phyloP scores from a whole-genome alignment of 768 basidiomycete species.

The Russula vinacea region DNA sequence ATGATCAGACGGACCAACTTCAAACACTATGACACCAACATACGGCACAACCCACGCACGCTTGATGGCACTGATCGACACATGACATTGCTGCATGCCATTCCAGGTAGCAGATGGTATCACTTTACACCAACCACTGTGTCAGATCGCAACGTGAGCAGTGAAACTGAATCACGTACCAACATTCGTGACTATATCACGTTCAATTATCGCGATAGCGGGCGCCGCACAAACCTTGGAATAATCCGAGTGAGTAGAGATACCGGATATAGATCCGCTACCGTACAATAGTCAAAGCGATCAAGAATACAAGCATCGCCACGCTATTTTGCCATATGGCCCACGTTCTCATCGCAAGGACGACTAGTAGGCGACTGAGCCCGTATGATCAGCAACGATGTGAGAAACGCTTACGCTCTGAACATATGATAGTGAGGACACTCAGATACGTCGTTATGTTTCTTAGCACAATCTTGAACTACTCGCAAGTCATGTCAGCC shows the following conservation, averaged over 20 bases:
- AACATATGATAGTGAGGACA: background rate
- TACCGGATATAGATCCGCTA: background rate
- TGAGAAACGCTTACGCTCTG: slow-evolving; percentile 15
- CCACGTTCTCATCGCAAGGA: slow-evolving; percentile 35
- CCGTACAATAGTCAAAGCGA: slow-evolving; percentile 3
- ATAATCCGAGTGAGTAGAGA: background rate
- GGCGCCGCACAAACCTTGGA: slow-evolving; percentile 11
- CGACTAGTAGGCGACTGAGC: slow-evolving; percentile 24
- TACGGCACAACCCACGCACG: slow-evolving; percentile 14
- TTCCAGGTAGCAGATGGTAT: background rate
- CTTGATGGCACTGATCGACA: background rate
- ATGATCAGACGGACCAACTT: slow-evolving; percentile 16
- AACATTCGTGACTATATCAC: background rate
- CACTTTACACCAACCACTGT: background rate
- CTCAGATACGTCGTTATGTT: slow-evolving; percentile 7
- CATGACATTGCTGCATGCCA: slow-evolving; percentile 2
- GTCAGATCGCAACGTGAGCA: background rate
- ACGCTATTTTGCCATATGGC: slow-evolving; percentile 34
- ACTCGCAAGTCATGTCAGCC: background rate
- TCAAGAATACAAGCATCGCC: slow-evolving; percentile 14
- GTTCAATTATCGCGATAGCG: background rate
- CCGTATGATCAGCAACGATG: background rate
- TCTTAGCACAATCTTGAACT: background rate
- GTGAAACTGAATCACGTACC: slow-evolving; percentile 1
- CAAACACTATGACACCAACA: slow-evolving; percentile 11